Evolutionary conservation across 257 asterid species (phyloP).

Genomic region (Gentiana straminea): DNA sequence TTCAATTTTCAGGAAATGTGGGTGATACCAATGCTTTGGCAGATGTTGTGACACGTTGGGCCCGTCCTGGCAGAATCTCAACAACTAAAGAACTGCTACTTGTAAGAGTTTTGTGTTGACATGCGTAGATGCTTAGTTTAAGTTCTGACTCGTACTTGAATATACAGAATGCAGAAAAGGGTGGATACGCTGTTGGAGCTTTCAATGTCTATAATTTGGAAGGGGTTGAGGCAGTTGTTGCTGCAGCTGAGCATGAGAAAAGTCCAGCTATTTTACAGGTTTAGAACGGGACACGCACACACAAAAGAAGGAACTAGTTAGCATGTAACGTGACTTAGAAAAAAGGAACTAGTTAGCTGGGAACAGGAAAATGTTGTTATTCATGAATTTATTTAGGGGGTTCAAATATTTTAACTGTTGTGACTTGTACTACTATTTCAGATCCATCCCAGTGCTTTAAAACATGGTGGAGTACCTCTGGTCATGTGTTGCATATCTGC

Average conservation of each 20-base stretch:
- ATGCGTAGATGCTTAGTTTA: conserved; percentile 10
- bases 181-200: conserved; percentile 92
- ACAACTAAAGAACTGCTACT: conserved; percentile 67
- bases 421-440: conserved; percentile 13
- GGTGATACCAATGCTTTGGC: conserved; percentile 89
- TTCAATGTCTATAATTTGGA: conserved; percentile 88
- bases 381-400: not conserved
- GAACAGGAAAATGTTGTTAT: too few species aligned
- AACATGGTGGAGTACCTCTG: conserved; percentile 83
- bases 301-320: too few species aligned
- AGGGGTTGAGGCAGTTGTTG: conserved; percentile 90
- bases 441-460: conserved; percentile 93
- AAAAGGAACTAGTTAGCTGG: too few species aligned
- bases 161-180: conserved; percentile 71
- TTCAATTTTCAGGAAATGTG: conserved; percentile 68
- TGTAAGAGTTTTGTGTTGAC: conserved; percentile 37
- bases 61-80: conserved; percentile 50
- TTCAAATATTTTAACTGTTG: not conserved
- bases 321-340: too few species aligned
- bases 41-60: conserved; percentile 76
- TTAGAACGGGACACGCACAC: conserved; percentile 6
- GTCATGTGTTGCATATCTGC: conserved; percentile 81
- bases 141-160: conserved; percentile 18
- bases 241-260: conserved; percentile 82
- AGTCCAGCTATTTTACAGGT: conserved; percentile 99